Conservation (phyloP, 768 basidiomycete genomes). For the Pleurotus giganteus region DNA sequence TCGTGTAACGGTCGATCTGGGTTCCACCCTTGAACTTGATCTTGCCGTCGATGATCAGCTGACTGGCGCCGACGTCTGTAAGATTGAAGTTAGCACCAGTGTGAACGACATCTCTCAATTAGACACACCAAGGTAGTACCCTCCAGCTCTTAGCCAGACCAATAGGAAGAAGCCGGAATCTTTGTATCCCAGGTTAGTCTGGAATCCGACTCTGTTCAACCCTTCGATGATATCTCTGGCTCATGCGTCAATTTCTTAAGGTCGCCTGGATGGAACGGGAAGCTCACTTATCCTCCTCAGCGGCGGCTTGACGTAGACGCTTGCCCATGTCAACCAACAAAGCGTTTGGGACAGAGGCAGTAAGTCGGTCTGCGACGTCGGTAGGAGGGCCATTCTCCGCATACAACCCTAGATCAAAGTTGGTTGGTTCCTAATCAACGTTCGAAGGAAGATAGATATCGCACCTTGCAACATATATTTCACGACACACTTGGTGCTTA, state of each 20-base stretch:
- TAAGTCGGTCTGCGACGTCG: conserved; percentile 50
- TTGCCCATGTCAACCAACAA: conserved; percentile 24
- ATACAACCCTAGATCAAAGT: conserved; percentile 31
- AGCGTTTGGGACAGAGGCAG: conserved; percentile 43
- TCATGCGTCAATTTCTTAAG: background rate
- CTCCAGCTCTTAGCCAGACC: conserved; percentile 30
- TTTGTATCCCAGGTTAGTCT: conserved; percentile 35
- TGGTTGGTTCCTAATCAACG: background rate
- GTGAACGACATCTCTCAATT: background rate
- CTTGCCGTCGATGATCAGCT: conserved; percentile 62
- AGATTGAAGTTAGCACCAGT: background rate
- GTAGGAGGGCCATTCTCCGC: conserved; percentile 46
- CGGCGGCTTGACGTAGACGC: conserved; percentile 20
- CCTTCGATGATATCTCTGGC: conserved; percentile 33
- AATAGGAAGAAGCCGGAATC: conserved; percentile 34
- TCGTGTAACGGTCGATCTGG: conserved; percentile 42
- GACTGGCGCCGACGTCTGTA: conserved; percentile 56
- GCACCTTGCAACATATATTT: conserved; percentile 24
- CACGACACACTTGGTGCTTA: conserved; percentile 43
- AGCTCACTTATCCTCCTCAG: conserved; percentile 34
- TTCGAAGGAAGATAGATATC: background rate
- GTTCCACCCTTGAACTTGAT: conserved; percentile 70
- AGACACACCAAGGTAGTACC: conserved; percentile 49
- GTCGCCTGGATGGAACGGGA: background rate
- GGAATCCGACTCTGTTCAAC: conserved; percentile 45